phyloP scores from a whole-genome alignment of 169 alveolate species.

The Plasmodium relictum region DNA sequence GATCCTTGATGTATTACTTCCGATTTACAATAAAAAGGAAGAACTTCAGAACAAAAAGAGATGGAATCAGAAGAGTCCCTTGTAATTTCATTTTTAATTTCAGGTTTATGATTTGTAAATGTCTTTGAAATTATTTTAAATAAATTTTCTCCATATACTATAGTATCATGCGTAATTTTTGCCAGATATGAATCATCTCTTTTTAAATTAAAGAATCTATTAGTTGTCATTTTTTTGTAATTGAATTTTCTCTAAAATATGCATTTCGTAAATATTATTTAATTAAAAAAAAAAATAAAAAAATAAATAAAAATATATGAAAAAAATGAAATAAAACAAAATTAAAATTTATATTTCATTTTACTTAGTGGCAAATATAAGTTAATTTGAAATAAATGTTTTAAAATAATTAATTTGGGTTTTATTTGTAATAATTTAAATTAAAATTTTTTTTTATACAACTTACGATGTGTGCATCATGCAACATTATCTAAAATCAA shows the following conservation, averaged over 20 bases:
- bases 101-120: not conserved
- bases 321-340: not conserved
- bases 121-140: constrained; percentile 34
- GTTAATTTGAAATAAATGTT: no score
- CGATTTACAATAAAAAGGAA: constrained; percentile 77
- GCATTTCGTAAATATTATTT: not conserved
- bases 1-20: constrained; percentile 51
- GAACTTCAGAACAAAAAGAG: constrained; percentile 70
- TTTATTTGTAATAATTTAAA: no score
- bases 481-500: not conserved
- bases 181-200: constrained; percentile 60
- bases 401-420: no score
- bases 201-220: constrained; percentile 32
- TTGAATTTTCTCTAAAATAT: constrained; percentile 9
- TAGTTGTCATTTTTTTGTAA: constrained; percentile 38
- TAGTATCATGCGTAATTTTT: constrained; percentile 65
- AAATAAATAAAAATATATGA: not conserved
- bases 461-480: constrained; percentile 12
- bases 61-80: constrained; percentile 18
- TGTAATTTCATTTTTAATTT: not conserved
- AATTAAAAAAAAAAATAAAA: not conserved
- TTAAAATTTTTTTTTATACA: not conserved
- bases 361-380: no score
- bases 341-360: not conserved
- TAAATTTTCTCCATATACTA: constrained; percentile 73